Conservation (phyloP, 305 asterid genomes). For the Solanum hybrid region DNA sequence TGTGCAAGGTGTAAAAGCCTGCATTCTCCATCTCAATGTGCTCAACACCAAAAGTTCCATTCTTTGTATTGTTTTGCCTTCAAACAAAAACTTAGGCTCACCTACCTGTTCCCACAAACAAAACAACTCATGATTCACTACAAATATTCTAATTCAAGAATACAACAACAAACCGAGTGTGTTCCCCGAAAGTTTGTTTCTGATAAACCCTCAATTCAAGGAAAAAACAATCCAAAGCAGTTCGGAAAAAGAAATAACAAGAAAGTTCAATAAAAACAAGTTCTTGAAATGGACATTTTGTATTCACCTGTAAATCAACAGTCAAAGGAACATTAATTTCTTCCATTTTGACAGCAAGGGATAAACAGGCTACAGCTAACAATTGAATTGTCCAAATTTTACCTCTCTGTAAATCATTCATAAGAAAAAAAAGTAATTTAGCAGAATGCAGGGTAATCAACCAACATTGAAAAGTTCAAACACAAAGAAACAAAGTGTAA, state of each 20-base stretch:
- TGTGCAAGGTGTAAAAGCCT: constrained; percentile 52
- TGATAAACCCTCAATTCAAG: neutral
- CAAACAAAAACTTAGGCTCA: constrained; percentile 35
- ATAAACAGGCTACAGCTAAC: constrained; percentile 64
- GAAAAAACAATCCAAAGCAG: neutral
- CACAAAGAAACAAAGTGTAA: neutral
- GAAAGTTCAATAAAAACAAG: neutral
- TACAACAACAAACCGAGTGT: neutral
- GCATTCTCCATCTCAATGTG: constrained; percentile 53
- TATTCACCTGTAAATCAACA: constrained; percentile 60
- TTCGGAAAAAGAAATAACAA: neutral
- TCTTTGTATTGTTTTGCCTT: constrained; percentile 44
- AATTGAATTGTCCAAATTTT: constrained; percentile 49
- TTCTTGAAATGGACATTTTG: neutral
- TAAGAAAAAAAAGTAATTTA: neutral
- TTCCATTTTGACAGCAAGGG: constrained; percentile 69
- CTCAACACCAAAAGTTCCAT: constrained; percentile 62
- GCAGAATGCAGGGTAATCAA: constrained; percentile 6
- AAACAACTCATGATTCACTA: constrained; percentile 30
- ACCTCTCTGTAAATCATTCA: constrained; percentile 28
- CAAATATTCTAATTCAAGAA: constrained; percentile 25
- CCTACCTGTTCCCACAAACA: constrained; percentile 36
- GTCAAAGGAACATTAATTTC: constrained; percentile 47
- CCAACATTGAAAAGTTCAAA: neutral
- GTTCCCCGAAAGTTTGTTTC: neutral